These are phyloP conservation scores for Populus nigra DNA, from an alignment of 345 rosid genomes.

Conservation along the genomic window DNA sequence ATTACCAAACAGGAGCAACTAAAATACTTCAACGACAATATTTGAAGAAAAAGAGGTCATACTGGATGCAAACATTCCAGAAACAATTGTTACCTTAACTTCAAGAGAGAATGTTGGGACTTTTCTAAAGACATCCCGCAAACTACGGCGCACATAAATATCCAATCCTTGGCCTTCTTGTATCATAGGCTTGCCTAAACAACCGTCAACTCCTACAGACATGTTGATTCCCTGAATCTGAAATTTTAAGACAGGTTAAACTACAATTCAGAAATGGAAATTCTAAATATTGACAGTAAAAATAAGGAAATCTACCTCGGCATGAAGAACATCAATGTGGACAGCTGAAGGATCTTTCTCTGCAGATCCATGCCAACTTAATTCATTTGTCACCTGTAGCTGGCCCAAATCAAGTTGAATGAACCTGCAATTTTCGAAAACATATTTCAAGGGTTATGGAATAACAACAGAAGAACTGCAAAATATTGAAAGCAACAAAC, in stretches of 20 bases:
- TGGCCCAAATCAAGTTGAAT: constrained; percentile 94
- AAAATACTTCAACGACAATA: neutral
- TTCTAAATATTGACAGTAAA: constrained; percentile 4
- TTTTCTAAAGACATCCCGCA: constrained; percentile 91
- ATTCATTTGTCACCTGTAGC: constrained; percentile 82
- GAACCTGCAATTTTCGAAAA: constrained; percentile 56
- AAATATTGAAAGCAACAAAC: neutral
- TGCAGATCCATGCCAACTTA: constrained; percentile 86
- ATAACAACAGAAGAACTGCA: neutral
- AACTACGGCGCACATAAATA: constrained; percentile 80
- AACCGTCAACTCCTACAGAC: constrained; percentile 84
- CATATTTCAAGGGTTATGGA: constrained; percentile 1
- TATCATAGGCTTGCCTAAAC: constrained; percentile 81
- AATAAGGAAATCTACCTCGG: constrained; percentile 53
- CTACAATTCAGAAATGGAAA: constrained; percentile 6
- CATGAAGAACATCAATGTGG: constrained; percentile 88
- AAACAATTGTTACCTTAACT: constrained; percentile 61
- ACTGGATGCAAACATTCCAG: neutral
- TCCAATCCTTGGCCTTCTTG: constrained; percentile 86
- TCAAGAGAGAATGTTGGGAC: constrained; percentile 88
- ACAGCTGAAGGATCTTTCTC: constrained; percentile 92
- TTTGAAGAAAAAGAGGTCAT: neutral
- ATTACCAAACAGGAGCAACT: neutral
- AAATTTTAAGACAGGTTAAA: constrained; percentile 25
- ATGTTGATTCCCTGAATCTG: constrained; percentile 94